Evolutionary conservation across 805 yeast species (phyloP), one percentile per base, ranked within the genome.

Genomic region (Kazachstania viticola): DNA sequence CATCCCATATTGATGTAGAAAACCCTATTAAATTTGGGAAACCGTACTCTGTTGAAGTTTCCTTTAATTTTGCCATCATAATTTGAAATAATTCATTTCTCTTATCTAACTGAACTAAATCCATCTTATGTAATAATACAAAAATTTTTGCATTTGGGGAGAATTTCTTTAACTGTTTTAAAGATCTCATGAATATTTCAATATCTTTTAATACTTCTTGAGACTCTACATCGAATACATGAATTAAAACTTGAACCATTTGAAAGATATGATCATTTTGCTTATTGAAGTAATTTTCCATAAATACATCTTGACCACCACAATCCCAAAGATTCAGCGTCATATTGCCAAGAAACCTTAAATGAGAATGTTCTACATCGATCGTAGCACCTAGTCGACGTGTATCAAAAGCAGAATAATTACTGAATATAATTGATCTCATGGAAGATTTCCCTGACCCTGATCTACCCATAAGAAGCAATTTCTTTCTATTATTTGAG

Each of bases 381-480:
- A 91, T 87, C 0, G 98, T 91, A 9, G 98, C 97, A 2, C 97
- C 97, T 11, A 91, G 60, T 36, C 97, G 67, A 41, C 97, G 69
- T 3, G 98, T 91, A 52, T 91, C 98, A 51, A 88, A 82, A 0
- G 98, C 98, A 2, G 95, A 82, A 57, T 91, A 91, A 51, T 91
- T 91, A 46, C 93, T 77, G 57, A 91, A 91, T 43, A 91, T 91
- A 39, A 91, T 88, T 28, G 94, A 83, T 46, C 97, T 67, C 98
- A 91, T 91, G 2, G 96, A 85, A 3, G 95, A 84, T 56, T 91
- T 91, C 2, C 98, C 98, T 4, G 95, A 83, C 27, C 98, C 97
- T 17, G 94, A 79, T 28, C 97, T 79, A 60, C 97, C 96, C 75
- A 77, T 78, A 18, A 77, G 60, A 25, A 77, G 62, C 25, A 78